These are phyloP conservation scores for Amanita pseudoporphyria DNA, from an alignment of 768 basidiomycete genomes.

Conservation along the genomic window DNA sequence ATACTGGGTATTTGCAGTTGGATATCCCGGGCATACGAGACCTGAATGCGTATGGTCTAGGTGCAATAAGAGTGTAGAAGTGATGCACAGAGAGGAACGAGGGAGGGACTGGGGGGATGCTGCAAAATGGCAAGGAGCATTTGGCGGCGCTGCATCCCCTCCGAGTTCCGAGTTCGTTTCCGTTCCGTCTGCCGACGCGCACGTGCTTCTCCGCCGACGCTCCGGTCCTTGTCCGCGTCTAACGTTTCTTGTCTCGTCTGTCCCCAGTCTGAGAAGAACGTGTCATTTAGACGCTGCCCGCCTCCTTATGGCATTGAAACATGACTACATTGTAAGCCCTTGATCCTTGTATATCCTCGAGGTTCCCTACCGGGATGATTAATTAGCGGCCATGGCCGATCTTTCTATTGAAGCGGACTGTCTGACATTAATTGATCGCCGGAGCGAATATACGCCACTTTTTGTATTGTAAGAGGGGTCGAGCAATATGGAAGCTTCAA, in stretches of 20 bases:
- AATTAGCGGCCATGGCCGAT: not conserved
- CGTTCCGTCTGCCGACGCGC: not conserved
- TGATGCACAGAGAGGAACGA: not conserved
- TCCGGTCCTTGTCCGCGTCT: not conserved
- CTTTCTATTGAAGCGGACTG: too few species aligned
- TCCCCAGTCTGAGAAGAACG: not conserved
- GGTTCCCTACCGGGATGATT: not conserved
- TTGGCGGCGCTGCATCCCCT: not conserved
- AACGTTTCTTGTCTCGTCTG: too few species aligned
- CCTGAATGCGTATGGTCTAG: not conserved
- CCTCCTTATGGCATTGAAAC: too few species aligned
- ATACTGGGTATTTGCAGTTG: conserved; percentile 10
- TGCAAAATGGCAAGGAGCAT: not conserved
- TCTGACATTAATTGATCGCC: too few species aligned
- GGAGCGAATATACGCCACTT: too few species aligned
- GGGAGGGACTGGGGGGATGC: not conserved
- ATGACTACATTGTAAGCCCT: too few species aligned
- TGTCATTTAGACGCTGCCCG: not conserved
- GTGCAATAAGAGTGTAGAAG: not conserved
- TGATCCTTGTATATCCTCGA: too few species aligned
- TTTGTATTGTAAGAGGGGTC: too few species aligned
- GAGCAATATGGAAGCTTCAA: too few species aligned
- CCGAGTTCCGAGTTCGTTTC: not conserved
- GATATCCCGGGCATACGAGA: conserved; percentile 3
- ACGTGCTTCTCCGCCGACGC: not conserved